Base-by-base conservation (phyloP, 2,329 filamentous ascomycete species). In the Capronia epimyces region DNA sequence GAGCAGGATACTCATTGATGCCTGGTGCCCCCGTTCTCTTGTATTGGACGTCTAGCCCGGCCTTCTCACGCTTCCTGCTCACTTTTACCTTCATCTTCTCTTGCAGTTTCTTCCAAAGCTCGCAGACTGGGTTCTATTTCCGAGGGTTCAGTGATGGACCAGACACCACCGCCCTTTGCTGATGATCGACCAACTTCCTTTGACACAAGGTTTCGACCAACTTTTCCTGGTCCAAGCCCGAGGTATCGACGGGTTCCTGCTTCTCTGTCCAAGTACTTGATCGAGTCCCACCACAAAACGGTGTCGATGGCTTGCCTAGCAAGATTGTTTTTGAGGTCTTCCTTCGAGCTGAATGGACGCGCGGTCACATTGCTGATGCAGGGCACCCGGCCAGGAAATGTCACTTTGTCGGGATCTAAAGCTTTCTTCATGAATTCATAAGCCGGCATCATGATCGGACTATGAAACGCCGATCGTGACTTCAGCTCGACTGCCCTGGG, bases 221-320 rank as follows among this genome's bases (percentile, higher is more conserved):
- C 91, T 67, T 95, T 95, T 3, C 91, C 91, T 0, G 91, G 91
- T 0, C 91, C 91, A 56, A 97, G 88, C 37, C 91, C 91, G 43
- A 97, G 79, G 86, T 91, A 96, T 49, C 90, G 76, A 62, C 83
- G 77, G 15, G 95, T 87, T 56, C 84, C 84, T 63, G 84, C 80
- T 62, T 93, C 82, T 65, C 93, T 83, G 66, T 96, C 88, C 43
- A 96, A 73, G 64, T 94, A 95, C 59, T 82, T 83, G 62, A 97
- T 90, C 62, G 87, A 93, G 60, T 94, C 88, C 83, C 90, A 95
- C 91, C 91, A 97, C 52, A 81, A 78, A 36, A 97, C 89, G 24
- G 90, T 96, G 71, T 95, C 89, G n/a, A 93, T 82, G 55, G 86
- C 90, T 64, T 89, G 86, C 43, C 87, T 73, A 1, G 89, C 84